A percentile compares a stretch with the other conserved stretches of the same genome.
These are phyloP conservation scores for Tillandsia leiboldiana DNA, from an alignment of 176 grass and related monocot genomes.

Conservation along the genomic window DNA sequence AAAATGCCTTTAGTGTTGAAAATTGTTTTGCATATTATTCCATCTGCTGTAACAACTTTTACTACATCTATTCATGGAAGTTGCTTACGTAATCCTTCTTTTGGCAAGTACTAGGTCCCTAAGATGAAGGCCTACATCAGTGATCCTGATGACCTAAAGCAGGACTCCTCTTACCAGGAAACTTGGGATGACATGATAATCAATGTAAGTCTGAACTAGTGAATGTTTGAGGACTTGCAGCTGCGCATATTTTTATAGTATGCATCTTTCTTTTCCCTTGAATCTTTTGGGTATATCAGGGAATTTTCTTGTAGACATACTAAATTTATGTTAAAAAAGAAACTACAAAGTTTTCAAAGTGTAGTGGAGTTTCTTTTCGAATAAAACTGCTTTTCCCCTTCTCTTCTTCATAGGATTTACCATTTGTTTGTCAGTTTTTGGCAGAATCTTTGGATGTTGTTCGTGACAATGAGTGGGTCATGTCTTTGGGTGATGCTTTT, in stretches of 20 bases:
- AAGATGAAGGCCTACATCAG: slow-evolving; percentile 99
- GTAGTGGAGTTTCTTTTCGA: no score
- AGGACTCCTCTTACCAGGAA: slow-evolving; percentile 85
- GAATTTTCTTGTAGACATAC: no score
- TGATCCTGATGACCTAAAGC: slow-evolving; percentile 91
- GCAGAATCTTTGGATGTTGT: slow-evolving; percentile 93
- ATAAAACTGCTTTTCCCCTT: no score
- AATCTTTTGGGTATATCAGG: no score
- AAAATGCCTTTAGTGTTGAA: neutral
- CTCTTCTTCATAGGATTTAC: no score
- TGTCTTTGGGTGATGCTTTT: slow-evolving; percentile 90
- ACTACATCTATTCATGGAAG: slow-evolving; percentile 10
- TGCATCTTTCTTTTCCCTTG: no score
- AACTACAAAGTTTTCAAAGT: no score
- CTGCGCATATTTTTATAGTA: neutral
- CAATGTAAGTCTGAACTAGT: slow-evolving; percentile 54
- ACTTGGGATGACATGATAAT: slow-evolving; percentile 99
- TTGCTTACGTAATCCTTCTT: slow-evolving; percentile 56
- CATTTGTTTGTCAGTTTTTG: slow-evolving; percentile 57
- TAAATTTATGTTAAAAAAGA: no score
- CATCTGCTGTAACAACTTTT: neutral
- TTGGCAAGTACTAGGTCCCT: slow-evolving; percentile 99
- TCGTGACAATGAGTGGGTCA: slow-evolving; percentile 74
- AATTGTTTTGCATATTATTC: slow-evolving; percentile 1
- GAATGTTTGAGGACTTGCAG: neutral